A percentile compares a stretch with the other conserved stretches of the same genome.
Conservation (phyloP, 2,329 filamentous ascomycete species). For the Mycosphaerella arachidis region DNA sequence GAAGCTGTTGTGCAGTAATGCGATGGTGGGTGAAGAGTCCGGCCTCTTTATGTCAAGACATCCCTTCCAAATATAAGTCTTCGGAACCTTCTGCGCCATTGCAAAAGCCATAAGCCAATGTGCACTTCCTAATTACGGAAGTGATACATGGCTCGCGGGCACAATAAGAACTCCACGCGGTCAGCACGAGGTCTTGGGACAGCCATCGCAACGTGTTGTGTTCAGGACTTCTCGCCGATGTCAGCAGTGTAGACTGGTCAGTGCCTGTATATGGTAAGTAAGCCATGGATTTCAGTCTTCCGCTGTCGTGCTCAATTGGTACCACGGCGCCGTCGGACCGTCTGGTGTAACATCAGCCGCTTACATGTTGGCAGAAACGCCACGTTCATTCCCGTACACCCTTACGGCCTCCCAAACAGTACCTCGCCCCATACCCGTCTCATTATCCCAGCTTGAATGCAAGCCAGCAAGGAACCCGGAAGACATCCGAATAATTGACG, state of each 20-base stretch:
- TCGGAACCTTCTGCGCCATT: neutral
- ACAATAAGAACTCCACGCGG: neutral
- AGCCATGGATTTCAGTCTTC: neutral
- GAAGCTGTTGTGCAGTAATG: neutral
- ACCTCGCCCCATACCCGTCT: constrained; percentile 50
- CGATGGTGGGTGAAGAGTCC: too few relatives aligned
- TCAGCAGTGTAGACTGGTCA: neutral
- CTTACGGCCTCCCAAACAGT: constrained; percentile 44
- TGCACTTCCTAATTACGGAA: neutral
- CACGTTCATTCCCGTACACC: constrained; percentile 33
- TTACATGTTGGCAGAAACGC: neutral
- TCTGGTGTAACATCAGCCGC: neutral
- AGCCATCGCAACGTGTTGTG: neutral
- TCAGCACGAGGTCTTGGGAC: neutral
- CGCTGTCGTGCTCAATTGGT: neutral
- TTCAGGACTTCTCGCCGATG: neutral
- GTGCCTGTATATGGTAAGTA: neutral
- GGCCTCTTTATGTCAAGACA: neutral
- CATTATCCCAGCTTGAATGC: constrained; percentile 53
- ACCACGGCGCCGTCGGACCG: neutral
- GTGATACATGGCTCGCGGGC: neutral
- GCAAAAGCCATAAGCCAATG: neutral
- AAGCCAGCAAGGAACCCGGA: constrained; percentile 45
- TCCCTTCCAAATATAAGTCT: neutral
- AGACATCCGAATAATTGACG: constrained; percentile 42